Evolutionary conservation across 2,329 filamentous ascomycete species (phyloP), one percentile per base, ranked within the genome.

Genomic region (Metarhizium anisopliae): DNA sequence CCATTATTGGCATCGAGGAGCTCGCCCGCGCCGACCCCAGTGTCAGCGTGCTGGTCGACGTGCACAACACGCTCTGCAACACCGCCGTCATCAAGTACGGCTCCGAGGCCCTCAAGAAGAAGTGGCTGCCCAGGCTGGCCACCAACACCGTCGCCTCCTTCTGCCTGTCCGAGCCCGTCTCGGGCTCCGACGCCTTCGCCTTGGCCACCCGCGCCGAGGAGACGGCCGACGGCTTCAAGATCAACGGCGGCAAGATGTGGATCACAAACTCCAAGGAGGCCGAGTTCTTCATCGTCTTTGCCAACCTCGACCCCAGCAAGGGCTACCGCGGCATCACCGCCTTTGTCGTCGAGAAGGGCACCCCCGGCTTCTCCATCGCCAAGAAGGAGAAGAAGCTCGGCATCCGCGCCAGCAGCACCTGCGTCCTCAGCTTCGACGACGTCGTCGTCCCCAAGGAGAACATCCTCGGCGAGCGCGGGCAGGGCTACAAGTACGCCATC

Each of bases 341-440:
- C 53, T 99, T 99, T 70, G 78, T 99, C 59, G 86, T 97, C 47
- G 92, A 96, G 74, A 96, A 96, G 78, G 86, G 80, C 66, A 89
- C 84, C 52, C 85, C 87, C 55, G 94, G 94, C 38, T 96, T 99
- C 79, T 86, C 83, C 59, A 95, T 99, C 67, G 91, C 94, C 45
- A 99, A 99, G 83, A 99, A 99, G 80, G 94, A 99, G 80, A 97
- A 97, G 87, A 99, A 99, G 80, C 85, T 99, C 51, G 94, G 94
- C 57, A 99, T 99, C 76, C 87, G 83, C 68, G 94, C 94, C 54
- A 95, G 89, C 75, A 95, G 89, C 76, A 99, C 94, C 36, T 99
- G 94, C 73, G 93, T 96, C 60, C 80, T 99, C 71, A 97, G 90
- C 80, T 95, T 99, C 65, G 94, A 99, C 73, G 94, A 99, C 66